A percentile compares a stretch with the other conserved stretches of the same genome.
These are phyloP conservation scores for Cucurbita maxima DNA, from an alignment of 306 rosid species.

Conservation along the genomic window DNA sequence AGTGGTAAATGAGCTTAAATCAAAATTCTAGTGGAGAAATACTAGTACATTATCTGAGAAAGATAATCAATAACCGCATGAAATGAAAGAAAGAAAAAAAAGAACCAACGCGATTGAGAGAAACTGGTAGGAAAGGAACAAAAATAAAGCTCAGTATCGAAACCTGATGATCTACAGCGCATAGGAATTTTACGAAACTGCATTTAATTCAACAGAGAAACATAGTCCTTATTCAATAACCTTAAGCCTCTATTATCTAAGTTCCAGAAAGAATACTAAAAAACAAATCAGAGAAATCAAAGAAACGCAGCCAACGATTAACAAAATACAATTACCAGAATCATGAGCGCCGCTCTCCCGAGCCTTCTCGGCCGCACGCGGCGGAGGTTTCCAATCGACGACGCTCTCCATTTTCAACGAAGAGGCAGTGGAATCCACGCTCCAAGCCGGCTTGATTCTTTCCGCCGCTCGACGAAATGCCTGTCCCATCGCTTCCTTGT, in stretches of 20 bases:
- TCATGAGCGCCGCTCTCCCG: conserved; percentile 16
- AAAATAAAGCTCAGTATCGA: neutral
- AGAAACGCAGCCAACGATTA: neutral
- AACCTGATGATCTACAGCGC: neutral
- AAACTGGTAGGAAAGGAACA: neutral
- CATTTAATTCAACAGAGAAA: neutral
- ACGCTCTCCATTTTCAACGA: conserved; percentile 30
- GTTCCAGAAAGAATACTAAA: neutral
- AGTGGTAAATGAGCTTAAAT: neutral
- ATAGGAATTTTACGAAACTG: neutral
- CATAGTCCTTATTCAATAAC: neutral
- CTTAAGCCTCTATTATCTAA: neutral
- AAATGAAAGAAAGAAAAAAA: neutral
- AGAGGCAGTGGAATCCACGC: conserved; percentile 25
- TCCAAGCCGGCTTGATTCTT: conserved; percentile 38
- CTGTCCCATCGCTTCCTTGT: conserved; percentile 59
- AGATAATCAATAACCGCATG: neutral
- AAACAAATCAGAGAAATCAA: neutral
- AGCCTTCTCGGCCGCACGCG: conserved; percentile 15
- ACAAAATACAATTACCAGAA: conserved; percentile 21
- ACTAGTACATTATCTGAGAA: neutral
- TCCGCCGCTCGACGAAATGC: conserved; percentile 96
- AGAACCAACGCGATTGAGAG: neutral
- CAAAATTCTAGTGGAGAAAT: neutral
- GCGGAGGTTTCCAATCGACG: conserved; percentile 33